phyloP scores from a whole-genome alignment of 192 early-diverging fungal genomes.

The Chytriomyces sp. region DNA sequence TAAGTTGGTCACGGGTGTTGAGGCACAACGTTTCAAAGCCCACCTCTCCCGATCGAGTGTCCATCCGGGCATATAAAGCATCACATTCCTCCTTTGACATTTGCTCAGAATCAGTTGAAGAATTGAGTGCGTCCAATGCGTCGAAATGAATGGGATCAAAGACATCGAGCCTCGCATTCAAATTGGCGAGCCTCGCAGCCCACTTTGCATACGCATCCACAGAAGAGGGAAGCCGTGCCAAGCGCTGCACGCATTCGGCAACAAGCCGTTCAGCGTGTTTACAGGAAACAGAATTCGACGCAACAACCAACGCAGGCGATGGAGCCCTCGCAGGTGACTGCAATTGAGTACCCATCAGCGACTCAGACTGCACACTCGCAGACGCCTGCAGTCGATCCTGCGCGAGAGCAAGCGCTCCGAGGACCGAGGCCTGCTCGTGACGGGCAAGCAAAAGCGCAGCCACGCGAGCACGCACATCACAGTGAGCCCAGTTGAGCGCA shows the following conservation, averaged over 20 bases:
- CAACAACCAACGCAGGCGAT: no score
- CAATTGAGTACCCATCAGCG: no score
- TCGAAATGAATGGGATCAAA: not conserved
- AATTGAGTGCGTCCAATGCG: not conserved
- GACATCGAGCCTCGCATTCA: not conserved
- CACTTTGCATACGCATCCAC: not conserved
- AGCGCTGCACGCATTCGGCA: not conserved
- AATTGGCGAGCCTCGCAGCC: not conserved
- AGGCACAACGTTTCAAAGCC: not conserved
- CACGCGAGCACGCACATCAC: not conserved
- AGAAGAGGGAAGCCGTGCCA: not conserved
- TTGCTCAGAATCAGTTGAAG: no score
- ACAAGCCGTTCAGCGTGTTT: no score
- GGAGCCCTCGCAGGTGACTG: no score
- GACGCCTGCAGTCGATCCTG: not conserved
- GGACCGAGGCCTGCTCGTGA: not conserved
- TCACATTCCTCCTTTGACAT: not conserved
- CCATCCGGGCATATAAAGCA: not conserved
- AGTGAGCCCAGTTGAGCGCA: conserved; percentile 1
- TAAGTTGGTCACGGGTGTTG: not conserved
- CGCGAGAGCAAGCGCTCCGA: not conserved
- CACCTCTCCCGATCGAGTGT: not conserved
- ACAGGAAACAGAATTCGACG: no score
- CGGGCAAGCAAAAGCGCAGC: not conserved
- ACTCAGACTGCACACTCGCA: not conserved